phyloP scores from a whole-genome alignment of 176 grass and related monocot species.

The Dactylis glomerata region DNA sequence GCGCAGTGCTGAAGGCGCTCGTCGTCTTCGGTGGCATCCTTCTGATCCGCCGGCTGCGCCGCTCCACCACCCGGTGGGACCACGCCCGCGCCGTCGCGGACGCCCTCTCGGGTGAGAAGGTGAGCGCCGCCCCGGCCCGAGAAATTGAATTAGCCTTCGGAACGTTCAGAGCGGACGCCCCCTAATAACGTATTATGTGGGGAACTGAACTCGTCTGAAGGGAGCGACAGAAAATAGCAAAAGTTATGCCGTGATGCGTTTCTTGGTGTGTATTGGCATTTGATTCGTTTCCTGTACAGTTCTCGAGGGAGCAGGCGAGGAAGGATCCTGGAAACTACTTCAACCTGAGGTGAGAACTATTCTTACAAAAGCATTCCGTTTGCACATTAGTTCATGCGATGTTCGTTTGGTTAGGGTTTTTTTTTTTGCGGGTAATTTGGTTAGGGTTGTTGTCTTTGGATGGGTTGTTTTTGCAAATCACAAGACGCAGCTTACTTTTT shows the following conservation, averaged over 20 bases:
- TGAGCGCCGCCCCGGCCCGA: neutral
- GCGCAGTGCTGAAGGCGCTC: constrained; percentile 77
- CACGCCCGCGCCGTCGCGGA: constrained; percentile 75
- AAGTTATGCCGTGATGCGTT: neutral
- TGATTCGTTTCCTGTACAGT: constrained; percentile 44
- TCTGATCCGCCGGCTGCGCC: constrained; percentile 73
- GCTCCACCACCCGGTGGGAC: constrained; percentile 95
- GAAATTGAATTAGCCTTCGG: neutral
- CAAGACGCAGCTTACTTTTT: neutral
- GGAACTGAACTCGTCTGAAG: neutral
- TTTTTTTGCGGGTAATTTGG: constrained; percentile 7
- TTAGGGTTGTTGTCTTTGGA: neutral
- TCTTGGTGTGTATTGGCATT: neutral
- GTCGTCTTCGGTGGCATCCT: constrained; percentile 72
- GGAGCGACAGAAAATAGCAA: neutral
- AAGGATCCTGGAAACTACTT: constrained; percentile 86
- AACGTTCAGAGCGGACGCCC: neutral
- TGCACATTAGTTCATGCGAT: neutral
- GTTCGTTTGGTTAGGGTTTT: neutral
- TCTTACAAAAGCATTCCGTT: constrained; percentile 1
- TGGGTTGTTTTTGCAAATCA: neutral
- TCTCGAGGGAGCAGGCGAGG: constrained; percentile 92
- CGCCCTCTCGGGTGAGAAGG: constrained; percentile 88
- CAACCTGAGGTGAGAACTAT: constrained; percentile 74
- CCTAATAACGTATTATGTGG: neutral